Evolutionary conservation across 2,329 filamentous ascomycete species (phyloP).

Genomic region (Paracamarosporium sp.): DNA sequence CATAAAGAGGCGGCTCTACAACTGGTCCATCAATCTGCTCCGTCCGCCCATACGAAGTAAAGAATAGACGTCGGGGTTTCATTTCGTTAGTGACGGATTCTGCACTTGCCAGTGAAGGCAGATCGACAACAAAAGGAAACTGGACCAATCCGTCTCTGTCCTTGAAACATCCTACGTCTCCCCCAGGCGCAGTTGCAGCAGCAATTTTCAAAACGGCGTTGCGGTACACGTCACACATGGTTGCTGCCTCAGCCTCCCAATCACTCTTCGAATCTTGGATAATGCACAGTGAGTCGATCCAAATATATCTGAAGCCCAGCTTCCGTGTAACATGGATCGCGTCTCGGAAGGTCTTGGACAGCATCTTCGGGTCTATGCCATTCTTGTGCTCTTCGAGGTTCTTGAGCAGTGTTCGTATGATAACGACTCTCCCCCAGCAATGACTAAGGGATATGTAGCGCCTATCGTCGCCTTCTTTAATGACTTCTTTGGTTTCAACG

Average conservation of each 20-base stretch:
- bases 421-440: slow-evolving; percentile 28
- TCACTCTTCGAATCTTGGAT: slow-evolving; percentile 19
- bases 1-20: slow-evolving; percentile 22
- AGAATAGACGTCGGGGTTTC: slow-evolving; percentile 9
- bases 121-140: slow-evolving; percentile 21
- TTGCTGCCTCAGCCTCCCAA: slow-evolving; percentile 30
- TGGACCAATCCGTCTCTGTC: slow-evolving; percentile 26
- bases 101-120: background rate
- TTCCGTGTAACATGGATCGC: slow-evolving; percentile 20
- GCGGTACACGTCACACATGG: slow-evolving; percentile 34
- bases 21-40: slow-evolving; percentile 11
- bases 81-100: too few relatives aligned
- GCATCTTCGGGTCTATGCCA: slow-evolving; percentile 11
- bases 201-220: slow-evolving; percentile 28
- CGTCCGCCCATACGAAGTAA: slow-evolving; percentile 19
- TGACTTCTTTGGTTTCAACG: slow-evolving; percentile 15
- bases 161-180: slow-evolving; percentile 27
- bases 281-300: slow-evolving; percentile 31
- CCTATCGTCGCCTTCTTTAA: slow-evolving; percentile 8
- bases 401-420: slow-evolving; percentile 24
- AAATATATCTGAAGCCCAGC: slow-evolving; percentile 25
- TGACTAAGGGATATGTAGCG: slow-evolving; percentile 28
- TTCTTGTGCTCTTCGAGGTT: slow-evolving; percentile 19
- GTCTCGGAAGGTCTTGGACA: slow-evolving; percentile 14
- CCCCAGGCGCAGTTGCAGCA: slow-evolving; percentile 26